Evolutionary conservation across 2,329 filamentous ascomycete genomes (phyloP).

Genomic region (Penicillium sp.): DNA sequence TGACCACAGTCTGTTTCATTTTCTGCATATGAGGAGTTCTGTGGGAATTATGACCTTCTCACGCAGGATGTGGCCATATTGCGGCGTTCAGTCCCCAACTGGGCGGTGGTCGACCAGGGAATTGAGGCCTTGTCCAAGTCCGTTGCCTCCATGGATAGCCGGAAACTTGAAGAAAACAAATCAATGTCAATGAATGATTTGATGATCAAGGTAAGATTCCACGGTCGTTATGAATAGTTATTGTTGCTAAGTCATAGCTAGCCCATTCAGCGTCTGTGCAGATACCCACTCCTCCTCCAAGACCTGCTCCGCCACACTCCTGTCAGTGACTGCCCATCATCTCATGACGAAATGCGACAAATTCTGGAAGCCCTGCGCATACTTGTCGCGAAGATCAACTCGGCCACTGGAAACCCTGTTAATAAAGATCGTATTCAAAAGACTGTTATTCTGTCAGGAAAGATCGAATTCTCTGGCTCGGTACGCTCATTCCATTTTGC

Average conservation of each 20-base stretch:
- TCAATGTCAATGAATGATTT: constrained; percentile 80
- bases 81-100: constrained; percentile 66
- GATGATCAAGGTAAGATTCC: constrained; percentile 70
- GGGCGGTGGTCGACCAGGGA: constrained; percentile 78
- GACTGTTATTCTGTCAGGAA: constrained; percentile 80
- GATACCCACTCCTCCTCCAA: constrained; percentile 81
- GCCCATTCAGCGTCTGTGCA: constrained; percentile 90
- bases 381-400: constrained; percentile 75
- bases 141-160: constrained; percentile 65
- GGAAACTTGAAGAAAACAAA: constrained; percentile 64
- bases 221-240: constrained; percentile 6
- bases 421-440: constrained; percentile 70
- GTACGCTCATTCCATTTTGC: constrained; percentile 46
- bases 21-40: constrained; percentile 87
- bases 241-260: constrained; percentile 38
- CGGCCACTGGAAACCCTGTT: constrained; percentile 72
- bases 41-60: constrained; percentile 83
- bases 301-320: constrained; percentile 81
- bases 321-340: constrained; percentile 77
- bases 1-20: constrained; percentile 69
- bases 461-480: constrained; percentile 69
- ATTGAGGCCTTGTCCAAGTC: constrained; percentile 78
- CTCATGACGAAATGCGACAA: constrained; percentile 75
- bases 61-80: constrained; percentile 70
- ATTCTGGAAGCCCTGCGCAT: constrained; percentile 69